Evolutionary conservation across 495 filamentous ascomycete species (phyloP), one percentile per base, ranked within the genome.

Genomic region (Hypoxylon fragiforme): DNA sequence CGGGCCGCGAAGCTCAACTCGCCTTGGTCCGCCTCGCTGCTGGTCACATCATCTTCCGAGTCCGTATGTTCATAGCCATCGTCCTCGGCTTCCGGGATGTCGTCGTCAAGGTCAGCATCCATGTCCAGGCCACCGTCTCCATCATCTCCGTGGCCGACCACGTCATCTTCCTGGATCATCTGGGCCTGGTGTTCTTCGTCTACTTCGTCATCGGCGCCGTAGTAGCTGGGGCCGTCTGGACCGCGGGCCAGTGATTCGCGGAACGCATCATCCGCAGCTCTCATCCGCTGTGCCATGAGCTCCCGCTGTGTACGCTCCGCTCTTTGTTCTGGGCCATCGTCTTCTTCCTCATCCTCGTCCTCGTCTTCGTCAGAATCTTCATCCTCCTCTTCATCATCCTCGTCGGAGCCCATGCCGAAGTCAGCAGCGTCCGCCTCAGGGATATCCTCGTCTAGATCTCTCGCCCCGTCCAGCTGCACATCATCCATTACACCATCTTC

Each of bases 41-140:
- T 70, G 19, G 57, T 70, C 48, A 71, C 71, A 57, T 64, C 73
- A 48, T 85, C 83, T 57, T 92, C 89, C 5, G 88, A 90, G 70
- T 95, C 90, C 15, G 90, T 95, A 62, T 95, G 90, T 70, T 89
- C 82, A 61, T 88, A 89, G 53, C 80, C 81, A 32, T 37, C 34
- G 37, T 69, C 69, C 41, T 77, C 78, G 12, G 84, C 85, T 55
- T 87, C 84, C 21, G 85, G 85, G 19, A 88, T 78, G 54, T 85
- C 81, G 30, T 83, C 84, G 64, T 88, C 85, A 3, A 88, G 71
- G 64, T 88, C 75, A 3, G 69, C 77, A 40, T 75, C 78, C 75
- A 83, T 81, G 46, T 73, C 78, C 69, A 81, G n/a, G n/a, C n/a
- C n/a, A n/a, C n/a, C 70, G 37, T 74, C 74, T 43, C 70, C 75